Evolutionary conservation across 176 grass and related monocot species (phyloP), one percentile per base, ranked within the genome.

Genomic region (Poa pratensis): DNA sequence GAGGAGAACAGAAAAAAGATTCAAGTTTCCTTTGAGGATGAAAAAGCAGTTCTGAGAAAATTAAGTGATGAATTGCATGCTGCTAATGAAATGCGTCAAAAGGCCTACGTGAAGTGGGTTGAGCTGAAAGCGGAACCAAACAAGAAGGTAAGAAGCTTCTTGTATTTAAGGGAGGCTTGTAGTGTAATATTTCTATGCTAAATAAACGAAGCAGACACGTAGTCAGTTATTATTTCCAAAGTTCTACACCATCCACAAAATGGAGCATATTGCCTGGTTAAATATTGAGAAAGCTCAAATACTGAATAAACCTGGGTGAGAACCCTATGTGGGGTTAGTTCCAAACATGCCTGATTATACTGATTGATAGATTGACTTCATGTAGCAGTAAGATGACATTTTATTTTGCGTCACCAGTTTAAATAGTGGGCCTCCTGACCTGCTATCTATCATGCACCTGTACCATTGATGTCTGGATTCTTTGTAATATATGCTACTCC

Each of bases 41-140:
- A 92, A 87, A 86, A 46, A 76, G 37, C 40, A 68, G 12, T 48
- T 28, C 73, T 86, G 51, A 87, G 51, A 79, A 81, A 84, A 78
- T 87, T 94, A 69, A 84, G 76, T 73, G 86, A 96, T 39, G 87
- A 96, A 86, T 83, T 87, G 77, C 50, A 55, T 84, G 63, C 80
- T 86, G 91, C 93, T 80, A 78, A 99, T 86, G 94, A 86, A 72
- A 51, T 85, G 42, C 94, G 94, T 71, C 93, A 99, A 77, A 89
- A 91, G 65, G 93, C 84, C 46, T 99, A 94, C 61, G 52, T 23
- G 3, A 54, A 89, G 68, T 96, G 91, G 93, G 42, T 73, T 76
- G 80, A 83, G 26, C 81, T 99, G 48, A 96, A 80, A 90, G 63
- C 32, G 28, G 88, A 88, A 79, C 91, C 92, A 52, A 23, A 11